Conservation (phyloP, 805 yeast species). For the Saccharomycopsis sp. region DNA sequence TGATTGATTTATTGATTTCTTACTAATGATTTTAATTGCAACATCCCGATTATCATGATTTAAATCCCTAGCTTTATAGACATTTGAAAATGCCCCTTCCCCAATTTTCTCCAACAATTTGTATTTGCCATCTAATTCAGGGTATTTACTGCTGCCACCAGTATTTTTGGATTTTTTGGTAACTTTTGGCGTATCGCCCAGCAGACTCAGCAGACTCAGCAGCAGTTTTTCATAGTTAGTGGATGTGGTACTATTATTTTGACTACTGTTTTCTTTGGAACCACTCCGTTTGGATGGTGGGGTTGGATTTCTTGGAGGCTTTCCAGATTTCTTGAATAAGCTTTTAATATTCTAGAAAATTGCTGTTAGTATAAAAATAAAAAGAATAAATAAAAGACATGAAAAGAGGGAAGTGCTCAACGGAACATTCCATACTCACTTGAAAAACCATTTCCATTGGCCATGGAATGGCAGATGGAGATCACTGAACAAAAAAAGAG, state of each 20-base stretch:
- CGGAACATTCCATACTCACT: neutral
- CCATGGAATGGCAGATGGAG: too few relatives aligned
- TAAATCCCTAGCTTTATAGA: slow-evolving; percentile 60
- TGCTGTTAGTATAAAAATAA: neutral
- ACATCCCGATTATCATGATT: slow-evolving; percentile 34
- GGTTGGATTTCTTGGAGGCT: neutral
- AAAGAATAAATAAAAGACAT: neutral
- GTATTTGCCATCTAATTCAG: slow-evolving; percentile 27
- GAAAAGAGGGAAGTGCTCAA: neutral
- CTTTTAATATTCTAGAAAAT: slow-evolving; percentile 11
- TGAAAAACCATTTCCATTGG: neutral
- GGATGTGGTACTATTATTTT: neutral
- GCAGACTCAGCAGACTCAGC: neutral
- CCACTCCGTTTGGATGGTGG: neutral
- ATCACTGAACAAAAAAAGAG: too few relatives aligned
- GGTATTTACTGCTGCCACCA: too few relatives aligned
- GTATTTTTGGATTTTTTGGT: too few relatives aligned
- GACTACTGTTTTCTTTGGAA: neutral
- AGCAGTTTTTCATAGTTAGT: neutral
- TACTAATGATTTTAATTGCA: slow-evolving; percentile 73
- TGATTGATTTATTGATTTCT: slow-evolving; percentile 43
- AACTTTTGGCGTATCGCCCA: neutral
- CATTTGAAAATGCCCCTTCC: slow-evolving; percentile 88
- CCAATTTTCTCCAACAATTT: slow-evolving; percentile 42
- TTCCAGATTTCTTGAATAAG: slow-evolving; percentile 7